A percentile compares a stretch with the other conserved stretches of the same genome.
Evolutionary conservation across 164 flowering plant genomes (phyloP).

Genomic region (Berberis thunbergii): DNA sequence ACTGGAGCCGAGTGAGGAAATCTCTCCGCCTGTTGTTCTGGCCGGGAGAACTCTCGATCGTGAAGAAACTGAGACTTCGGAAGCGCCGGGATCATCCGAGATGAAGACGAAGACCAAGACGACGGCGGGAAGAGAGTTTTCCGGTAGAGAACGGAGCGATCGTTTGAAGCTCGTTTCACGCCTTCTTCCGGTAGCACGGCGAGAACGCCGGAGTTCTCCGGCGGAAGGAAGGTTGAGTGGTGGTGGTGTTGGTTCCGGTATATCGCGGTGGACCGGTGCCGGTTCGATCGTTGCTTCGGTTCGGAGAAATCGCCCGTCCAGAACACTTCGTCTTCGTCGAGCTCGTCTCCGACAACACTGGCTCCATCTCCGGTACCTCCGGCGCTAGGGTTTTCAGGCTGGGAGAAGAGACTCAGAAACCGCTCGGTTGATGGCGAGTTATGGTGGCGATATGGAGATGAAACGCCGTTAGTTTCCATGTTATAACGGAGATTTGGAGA

Average conservation of each 20-base stretch:
- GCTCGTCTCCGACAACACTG: constrained; percentile 24
- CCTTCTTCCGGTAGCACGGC: constrained; percentile 39
- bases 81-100: constrained; percentile 27
- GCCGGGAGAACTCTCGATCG: constrained; percentile 18
- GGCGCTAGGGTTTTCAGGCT: constrained; percentile 4
- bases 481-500: not conserved
- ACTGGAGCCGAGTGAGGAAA: constrained; percentile 57
- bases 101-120: constrained; percentile 5
- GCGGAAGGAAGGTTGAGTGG: constrained; percentile 9
- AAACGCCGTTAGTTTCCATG: constrained; percentile 27
- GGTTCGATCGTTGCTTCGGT: constrained; percentile 7
- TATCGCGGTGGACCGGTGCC: no score
- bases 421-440: constrained; percentile 38
- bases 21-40: constrained; percentile 18
- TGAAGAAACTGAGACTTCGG: constrained; percentile 23
- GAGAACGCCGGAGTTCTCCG: constrained; percentile 41
- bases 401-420: constrained; percentile 33
- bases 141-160: constrained; percentile 17
- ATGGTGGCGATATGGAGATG: constrained; percentile 24
- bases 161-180: not conserved
- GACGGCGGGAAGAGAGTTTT: constrained; percentile 22
- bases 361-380: not conserved
- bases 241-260: no score
- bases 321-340: constrained; percentile 62
- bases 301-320: constrained; percentile 44